phyloP scores from a whole-genome alignment of 805 yeast species.

The Nakazawaea pomicola region DNA sequence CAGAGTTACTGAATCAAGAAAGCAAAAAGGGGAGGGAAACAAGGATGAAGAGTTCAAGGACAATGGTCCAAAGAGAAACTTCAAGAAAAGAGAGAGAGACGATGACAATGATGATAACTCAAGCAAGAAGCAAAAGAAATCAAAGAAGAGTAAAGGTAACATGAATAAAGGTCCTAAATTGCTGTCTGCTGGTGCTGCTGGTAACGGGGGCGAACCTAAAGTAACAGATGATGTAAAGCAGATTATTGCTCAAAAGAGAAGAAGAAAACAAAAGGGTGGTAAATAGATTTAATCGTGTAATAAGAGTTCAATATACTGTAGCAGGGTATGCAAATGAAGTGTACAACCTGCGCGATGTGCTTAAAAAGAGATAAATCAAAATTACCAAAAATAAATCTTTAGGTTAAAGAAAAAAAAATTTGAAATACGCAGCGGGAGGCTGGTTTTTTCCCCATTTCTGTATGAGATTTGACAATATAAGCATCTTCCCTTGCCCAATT shows the following conservation, averaged over 20 bases:
- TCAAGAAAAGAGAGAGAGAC: not conserved
- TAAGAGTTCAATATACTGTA: not conserved
- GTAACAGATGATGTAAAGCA: slow-evolving; percentile 53
- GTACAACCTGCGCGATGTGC: no score
- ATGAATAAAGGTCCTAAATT: slow-evolving; percentile 35
- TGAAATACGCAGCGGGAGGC: no score
- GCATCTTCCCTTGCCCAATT: no score
- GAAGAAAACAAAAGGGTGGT: slow-evolving; percentile 48
- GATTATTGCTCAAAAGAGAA: slow-evolving; percentile 66
- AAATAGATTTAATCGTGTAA: not conserved
- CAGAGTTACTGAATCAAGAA: slow-evolving; percentile 40
- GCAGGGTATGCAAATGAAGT: no score
- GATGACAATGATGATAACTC: slow-evolving; percentile 13
- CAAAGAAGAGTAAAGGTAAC: slow-evolving; percentile 32
- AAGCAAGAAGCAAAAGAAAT: slow-evolving; percentile 15
- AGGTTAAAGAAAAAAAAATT: no score
- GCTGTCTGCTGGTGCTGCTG: not conserved
- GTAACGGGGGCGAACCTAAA: slow-evolving; percentile 19
- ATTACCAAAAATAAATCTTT: no score
- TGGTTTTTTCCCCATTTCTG: no score
- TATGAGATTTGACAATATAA: no score
- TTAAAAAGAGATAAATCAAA: no score
- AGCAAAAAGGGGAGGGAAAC: slow-evolving; percentile 21
- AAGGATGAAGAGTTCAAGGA: slow-evolving; percentile 3
- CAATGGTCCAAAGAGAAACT: slow-evolving; percentile 4